These are phyloP conservation scores for Phytophthora pini DNA, from an alignment of 352 stramenopile species.

Conservation along the genomic window DNA sequence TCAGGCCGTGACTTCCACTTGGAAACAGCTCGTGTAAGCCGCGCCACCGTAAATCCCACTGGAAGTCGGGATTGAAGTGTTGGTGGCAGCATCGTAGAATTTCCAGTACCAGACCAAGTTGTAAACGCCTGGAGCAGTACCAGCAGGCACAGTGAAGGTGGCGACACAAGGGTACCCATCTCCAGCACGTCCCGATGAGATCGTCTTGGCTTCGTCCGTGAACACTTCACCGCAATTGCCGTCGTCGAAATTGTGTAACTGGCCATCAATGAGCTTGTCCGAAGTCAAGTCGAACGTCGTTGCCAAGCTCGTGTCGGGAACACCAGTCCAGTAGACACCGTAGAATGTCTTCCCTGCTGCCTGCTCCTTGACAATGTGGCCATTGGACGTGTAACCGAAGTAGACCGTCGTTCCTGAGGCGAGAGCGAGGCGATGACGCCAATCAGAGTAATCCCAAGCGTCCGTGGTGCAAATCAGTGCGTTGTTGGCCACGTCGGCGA, in stretches of 20 bases:
- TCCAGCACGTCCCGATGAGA: conserved; percentile 50
- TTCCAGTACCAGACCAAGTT: conserved; percentile 81
- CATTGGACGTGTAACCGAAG: conserved; percentile 71
- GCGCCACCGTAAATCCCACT: conserved; percentile 57
- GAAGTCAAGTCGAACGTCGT: conserved; percentile 58
- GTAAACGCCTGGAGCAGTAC: conserved; percentile 57
- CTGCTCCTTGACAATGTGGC: conserved; percentile 71
- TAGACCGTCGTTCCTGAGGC: conserved; percentile 55
- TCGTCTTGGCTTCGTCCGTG: conserved; percentile 43
- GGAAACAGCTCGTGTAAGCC: conserved; percentile 68
- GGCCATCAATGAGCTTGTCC: conserved; percentile 65
- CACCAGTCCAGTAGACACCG: conserved; percentile 67
- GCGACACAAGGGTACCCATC: conserved; percentile 64
- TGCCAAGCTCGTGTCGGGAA: conserved; percentile 41
- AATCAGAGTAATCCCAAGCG: conserved; percentile 43
- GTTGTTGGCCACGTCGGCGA: conserved; percentile 50
- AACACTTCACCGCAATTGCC: conserved; percentile 64
- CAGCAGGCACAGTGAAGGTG: conserved; percentile 48
- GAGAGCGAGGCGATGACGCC: conserved; percentile 51
- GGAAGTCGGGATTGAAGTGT: conserved; percentile 51
- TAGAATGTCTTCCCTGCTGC: conserved; percentile 59
- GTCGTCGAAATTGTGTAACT: conserved; percentile 75
- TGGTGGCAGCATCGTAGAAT: conserved; percentile 63
- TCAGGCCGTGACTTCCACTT: conserved; percentile 55
- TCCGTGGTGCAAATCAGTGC: conserved; percentile 40